A percentile compares a stretch with the other conserved stretches of the same genome.
Evolutionary conservation across 352 stramenopile genomes (phyloP).

Genomic region (Pythium brachiatum): DNA sequence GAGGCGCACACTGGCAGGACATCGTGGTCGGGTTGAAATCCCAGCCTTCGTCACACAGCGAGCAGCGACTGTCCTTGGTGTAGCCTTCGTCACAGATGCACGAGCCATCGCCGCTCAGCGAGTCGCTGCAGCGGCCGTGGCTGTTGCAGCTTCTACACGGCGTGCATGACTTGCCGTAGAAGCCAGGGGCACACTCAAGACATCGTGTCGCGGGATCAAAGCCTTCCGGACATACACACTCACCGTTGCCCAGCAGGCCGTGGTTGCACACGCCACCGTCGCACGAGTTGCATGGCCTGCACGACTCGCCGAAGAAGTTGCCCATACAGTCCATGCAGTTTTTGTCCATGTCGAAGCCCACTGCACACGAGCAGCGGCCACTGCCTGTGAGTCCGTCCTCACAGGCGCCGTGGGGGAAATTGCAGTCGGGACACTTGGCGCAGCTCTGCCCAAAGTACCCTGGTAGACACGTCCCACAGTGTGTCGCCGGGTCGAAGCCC

Average conservation of each 20-base stretch:
- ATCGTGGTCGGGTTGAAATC: constrained; percentile 88
- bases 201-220: constrained; percentile 74
- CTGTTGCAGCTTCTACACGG: constrained; percentile 82
- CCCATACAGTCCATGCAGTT: constrained; percentile 86
- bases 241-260: constrained; percentile 65
- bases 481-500: constrained; percentile 72
- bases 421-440: constrained; percentile 72
- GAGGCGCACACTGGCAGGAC: constrained; percentile 79
- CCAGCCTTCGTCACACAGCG: constrained; percentile 80
- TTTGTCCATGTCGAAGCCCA: constrained; percentile 65
- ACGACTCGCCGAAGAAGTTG: constrained; percentile 74
- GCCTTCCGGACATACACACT: constrained; percentile 78
- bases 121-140: constrained; percentile 79
- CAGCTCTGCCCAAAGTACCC: constrained; percentile 72
- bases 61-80: constrained; percentile 66
- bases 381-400: constrained; percentile 78
- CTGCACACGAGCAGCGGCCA: constrained; percentile 80
- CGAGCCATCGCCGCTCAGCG: constrained; percentile 51
- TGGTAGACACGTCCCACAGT: constrained; percentile 77
- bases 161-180: constrained; percentile 76
- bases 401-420: constrained; percentile 83
- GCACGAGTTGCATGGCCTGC: constrained; percentile 75
- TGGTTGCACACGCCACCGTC: constrained; percentile 80
- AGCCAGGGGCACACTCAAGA: constrained; percentile 65
- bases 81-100: constrained; percentile 88